phyloP scores from a whole-genome alignment of 768 basidiomycete genomes.

The Mycena crocata region DNA sequence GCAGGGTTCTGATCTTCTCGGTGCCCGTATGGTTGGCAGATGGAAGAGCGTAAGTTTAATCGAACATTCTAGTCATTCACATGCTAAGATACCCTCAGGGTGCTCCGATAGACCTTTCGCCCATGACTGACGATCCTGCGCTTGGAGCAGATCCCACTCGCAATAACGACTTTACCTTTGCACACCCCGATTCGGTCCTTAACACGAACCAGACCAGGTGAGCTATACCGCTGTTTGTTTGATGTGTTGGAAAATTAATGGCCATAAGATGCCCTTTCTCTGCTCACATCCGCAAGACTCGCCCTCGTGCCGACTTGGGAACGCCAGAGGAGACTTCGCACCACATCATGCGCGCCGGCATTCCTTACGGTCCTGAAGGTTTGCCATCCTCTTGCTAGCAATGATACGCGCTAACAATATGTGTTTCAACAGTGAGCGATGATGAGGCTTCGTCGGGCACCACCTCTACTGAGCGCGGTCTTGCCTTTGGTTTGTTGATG shows the following conservation, averaged over 20 bases:
- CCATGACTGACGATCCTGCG: conserved; percentile 20
- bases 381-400: neutral
- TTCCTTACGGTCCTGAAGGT: conserved; percentile 48
- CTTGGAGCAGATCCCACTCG: conserved; percentile 21
- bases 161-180: conserved; percentile 29
- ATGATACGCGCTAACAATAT: neutral
- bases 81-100: conserved; percentile 31
- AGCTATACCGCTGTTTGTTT: neutral
- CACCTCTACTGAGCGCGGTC: conserved; percentile 25
- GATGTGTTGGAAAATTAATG: neutral
- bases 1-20: conserved; percentile 41
- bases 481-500: conserved; percentile 27
- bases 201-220: conserved; percentile 23
- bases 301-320: conserved; percentile 40
- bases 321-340: conserved; percentile 24
- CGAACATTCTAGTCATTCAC: conserved; percentile 31
- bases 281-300: conserved; percentile 31
- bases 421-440: neutral
- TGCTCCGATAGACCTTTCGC: conserved; percentile 32
- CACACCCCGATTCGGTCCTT: neutral
- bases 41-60: conserved; percentile 42
- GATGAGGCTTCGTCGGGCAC: conserved; percentile 8
- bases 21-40: conserved; percentile 47
- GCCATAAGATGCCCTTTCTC: conserved; percentile 22
- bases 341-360: conserved; percentile 47